Evolutionary conservation across 805 yeast species (phyloP).

Genomic region (Tetrapisispora nanseiensis): DNA sequence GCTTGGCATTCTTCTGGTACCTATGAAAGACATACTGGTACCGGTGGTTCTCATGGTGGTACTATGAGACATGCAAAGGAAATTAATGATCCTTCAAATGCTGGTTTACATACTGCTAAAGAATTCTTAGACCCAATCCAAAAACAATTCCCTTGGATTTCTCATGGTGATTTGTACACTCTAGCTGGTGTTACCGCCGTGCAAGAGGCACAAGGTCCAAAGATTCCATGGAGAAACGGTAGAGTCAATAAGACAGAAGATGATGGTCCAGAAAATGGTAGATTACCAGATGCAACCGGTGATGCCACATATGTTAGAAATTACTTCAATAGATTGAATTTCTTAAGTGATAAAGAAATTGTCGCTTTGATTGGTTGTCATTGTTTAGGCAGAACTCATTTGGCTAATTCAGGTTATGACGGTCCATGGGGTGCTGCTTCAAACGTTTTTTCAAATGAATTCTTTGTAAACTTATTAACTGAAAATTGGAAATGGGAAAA

Average conservation of each 20-base stretch:
- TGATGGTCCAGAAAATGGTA: constrained; percentile 51
- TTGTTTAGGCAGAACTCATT: constrained; percentile 67
- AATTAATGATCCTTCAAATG: constrained; percentile 46
- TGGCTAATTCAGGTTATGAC: constrained; percentile 61
- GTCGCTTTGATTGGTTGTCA: constrained; percentile 73
- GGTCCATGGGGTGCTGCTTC: constrained; percentile 89
- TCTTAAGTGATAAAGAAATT: constrained; percentile 56
- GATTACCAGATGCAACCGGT: constrained; percentile 63
- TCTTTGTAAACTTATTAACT: constrained; percentile 46
- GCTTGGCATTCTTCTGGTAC: constrained; percentile 91
- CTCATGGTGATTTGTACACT: constrained; percentile 73
- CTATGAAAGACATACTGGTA: constrained; percentile 44
- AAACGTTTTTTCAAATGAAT: constrained; percentile 64
- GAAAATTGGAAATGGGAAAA: constrained; percentile 47
- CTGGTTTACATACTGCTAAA: constrained; percentile 52
- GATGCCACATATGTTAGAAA: constrained; percentile 57
- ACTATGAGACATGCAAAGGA: constrained; percentile 49
- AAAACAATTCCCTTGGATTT: constrained; percentile 55
- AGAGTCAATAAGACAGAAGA: constrained; percentile 48
- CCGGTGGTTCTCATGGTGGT: constrained; percentile 68
- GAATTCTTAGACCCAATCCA: constrained; percentile 45
- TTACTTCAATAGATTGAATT: constrained; percentile 54
- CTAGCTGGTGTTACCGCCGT: constrained; percentile 70
- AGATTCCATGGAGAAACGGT: constrained; percentile 76
- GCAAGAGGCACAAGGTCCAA: constrained; percentile 73